Conservation (phyloP, 2,329 filamentous ascomycete species). For the Aschersonia sp. region DNA sequence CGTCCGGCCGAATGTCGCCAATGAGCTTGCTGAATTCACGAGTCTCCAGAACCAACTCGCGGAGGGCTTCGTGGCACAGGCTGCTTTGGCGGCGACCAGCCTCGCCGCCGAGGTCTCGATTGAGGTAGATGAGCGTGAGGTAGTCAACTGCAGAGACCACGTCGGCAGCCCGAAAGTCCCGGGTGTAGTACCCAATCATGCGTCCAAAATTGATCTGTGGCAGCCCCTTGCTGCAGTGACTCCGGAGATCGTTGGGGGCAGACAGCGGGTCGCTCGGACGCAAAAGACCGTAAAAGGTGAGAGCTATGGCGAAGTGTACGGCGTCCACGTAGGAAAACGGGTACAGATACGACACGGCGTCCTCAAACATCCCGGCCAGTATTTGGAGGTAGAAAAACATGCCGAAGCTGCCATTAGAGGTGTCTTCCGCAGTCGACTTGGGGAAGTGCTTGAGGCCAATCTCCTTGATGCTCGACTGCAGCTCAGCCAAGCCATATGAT, state of each 20-base stretch:
- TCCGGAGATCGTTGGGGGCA: conserved; percentile 55
- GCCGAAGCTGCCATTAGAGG: conserved; percentile 61
- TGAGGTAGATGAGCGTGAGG: conserved; percentile 79
- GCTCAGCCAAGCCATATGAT: conserved; percentile 48
- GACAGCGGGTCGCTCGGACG: conserved; percentile 71
- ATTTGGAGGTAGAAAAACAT: conserved; percentile 91
- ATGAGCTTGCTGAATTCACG: conserved; percentile 89
- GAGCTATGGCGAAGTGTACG: conserved; percentile 82
- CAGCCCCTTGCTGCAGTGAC: conserved; percentile 50
- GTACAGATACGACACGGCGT: conserved; percentile 83
- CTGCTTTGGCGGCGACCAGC: conserved; percentile 62
- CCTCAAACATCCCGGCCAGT: conserved; percentile 83
- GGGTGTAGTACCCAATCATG: conserved; percentile 88
- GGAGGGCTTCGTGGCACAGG: conserved; percentile 82
- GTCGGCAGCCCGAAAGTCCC: conserved; percentile 84
- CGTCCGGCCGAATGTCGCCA: conserved; percentile 79
- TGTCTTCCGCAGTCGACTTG: conserved; percentile 62
- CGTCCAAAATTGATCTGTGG: conserved; percentile 89
- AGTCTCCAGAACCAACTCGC: conserved; percentile 91
- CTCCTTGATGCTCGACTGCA: conserved; percentile 70
- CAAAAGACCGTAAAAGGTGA: conserved; percentile 80
- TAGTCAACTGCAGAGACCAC: conserved; percentile 88
- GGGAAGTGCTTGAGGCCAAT: conserved; percentile 87
- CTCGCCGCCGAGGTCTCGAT: conserved; percentile 64
- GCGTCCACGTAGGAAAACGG: conserved; percentile 84